A percentile compares a stretch with the other conserved stretches of the same genome.
Evolutionary conservation across 2,329 filamentous ascomycete species (phyloP).

Genomic region (Alternaria sp.): DNA sequence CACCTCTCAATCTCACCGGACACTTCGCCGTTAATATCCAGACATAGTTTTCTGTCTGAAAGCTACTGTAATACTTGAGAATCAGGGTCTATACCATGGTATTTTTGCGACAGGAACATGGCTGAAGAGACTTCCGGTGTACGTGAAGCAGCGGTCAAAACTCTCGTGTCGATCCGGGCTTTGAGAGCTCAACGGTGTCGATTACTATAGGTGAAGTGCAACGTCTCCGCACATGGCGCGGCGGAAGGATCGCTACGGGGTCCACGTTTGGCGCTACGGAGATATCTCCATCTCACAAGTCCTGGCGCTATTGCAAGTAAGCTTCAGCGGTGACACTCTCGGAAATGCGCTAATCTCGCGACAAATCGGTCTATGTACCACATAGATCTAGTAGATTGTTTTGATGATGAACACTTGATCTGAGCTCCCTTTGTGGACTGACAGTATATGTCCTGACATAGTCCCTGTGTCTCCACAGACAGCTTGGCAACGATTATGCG

Average conservation of each 20-base stretch:
- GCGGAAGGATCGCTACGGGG: background rate
- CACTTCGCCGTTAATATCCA: background rate
- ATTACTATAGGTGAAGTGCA: background rate
- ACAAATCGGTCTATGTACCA: background rate
- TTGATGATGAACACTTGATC: conserved; percentile 1
- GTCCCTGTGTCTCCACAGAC: background rate
- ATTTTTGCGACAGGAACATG: background rate
- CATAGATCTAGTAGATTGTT: background rate
- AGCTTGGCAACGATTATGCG: background rate
- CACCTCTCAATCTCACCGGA: background rate
- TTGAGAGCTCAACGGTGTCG: background rate
- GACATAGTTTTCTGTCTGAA: background rate
- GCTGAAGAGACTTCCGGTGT: conserved; percentile 1
- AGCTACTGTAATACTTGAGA: background rate
- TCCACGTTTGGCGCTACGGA: background rate
- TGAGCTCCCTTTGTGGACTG: background rate
- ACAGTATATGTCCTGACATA: conserved; percentile 1
- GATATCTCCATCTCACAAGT: conserved; percentile 4
- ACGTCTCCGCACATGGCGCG: background rate
- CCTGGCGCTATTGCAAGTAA: background rate
- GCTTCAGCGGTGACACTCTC: conserved; percentile 3
- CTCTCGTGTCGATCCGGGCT: background rate
- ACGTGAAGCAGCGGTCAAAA: conserved; percentile 5
- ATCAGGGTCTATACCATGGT: background rate
- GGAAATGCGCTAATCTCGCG: background rate